phyloP scores from a whole-genome alignment of 331 rosid genomes.

The Spiraea crenata region DNA sequence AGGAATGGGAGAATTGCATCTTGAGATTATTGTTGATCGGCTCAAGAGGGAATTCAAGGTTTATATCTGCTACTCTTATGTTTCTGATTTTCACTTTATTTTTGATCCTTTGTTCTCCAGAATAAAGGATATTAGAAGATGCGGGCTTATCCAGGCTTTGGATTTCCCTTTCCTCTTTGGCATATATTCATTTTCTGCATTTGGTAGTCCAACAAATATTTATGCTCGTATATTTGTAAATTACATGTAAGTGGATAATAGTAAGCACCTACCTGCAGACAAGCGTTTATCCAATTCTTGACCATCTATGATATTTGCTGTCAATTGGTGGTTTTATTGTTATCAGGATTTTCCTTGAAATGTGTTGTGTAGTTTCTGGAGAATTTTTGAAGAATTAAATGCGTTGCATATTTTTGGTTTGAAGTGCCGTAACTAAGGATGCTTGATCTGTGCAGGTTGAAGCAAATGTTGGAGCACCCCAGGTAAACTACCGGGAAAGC shows the following conservation, averaged over 20 bases:
- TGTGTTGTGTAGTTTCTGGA: background rate
- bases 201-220: background rate
- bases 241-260: background rate
- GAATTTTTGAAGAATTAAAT: background rate
- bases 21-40: slow-evolving; percentile 92
- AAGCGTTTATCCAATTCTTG: background rate
- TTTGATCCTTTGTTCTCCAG: background rate
- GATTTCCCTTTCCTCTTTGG: background rate
- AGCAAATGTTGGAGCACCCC: slow-evolving; percentile 98
- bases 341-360: background rate
- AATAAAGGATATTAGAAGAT: background rate
- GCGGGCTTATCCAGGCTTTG: background rate
- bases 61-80: slow-evolving; percentile 9
- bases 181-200: slow-evolving; percentile 4
- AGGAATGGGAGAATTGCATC: slow-evolving; percentile 99
- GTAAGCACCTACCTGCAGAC: background rate
- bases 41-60: slow-evolving; percentile 98
- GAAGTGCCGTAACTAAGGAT: slow-evolving; percentile 7
- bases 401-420: background rate
- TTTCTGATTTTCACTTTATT: background rate
- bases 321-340: background rate
- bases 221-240: background rate
- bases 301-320: background rate
- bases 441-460: slow-evolving; percentile 60
- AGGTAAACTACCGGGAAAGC: slow-evolving; percentile 96